phyloP scores from a whole-genome alignment of 108 stramenopile species.

The Epipyxis sp. region DNA sequence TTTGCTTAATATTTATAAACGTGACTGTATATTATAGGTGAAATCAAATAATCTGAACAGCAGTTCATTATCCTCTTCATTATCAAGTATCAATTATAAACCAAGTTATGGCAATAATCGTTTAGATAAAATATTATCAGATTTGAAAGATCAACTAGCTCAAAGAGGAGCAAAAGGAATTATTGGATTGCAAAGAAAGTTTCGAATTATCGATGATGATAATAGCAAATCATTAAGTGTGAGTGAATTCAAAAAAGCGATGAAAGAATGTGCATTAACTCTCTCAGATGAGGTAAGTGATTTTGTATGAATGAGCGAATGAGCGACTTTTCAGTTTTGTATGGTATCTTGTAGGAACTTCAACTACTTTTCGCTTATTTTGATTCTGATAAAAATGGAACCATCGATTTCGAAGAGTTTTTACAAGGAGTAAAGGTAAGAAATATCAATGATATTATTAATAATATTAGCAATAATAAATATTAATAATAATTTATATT shows the following conservation, averaged over 20 bases:
- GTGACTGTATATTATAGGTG: background rate
- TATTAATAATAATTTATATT: background rate
- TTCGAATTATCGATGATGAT: conserved; percentile 59
- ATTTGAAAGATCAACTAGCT: conserved; percentile 9
- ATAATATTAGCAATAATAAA: background rate
- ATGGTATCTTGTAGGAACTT: too few species aligned
- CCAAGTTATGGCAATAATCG: background rate
- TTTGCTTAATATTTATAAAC: background rate
- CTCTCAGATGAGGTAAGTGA: conserved; percentile 22
- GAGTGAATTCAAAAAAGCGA: conserved; percentile 55
- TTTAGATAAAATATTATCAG: background rate
- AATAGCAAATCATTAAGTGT: conserved; percentile 36
- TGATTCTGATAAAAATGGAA: conserved; percentile 22
- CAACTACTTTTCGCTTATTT: conserved; percentile 12
- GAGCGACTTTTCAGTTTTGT: too few species aligned
- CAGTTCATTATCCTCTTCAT: background rate
- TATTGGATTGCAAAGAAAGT: conserved; percentile 42
- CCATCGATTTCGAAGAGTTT: conserved; percentile 30
- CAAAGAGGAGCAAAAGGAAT: conserved; percentile 43
- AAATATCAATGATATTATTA: too few species aligned
- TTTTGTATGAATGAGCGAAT: too few species aligned
- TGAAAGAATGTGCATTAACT: conserved; percentile 46
- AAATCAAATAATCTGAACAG: background rate
- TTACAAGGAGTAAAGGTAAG: background rate
- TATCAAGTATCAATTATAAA: background rate